Base-by-base conservation (phyloP, 805 yeast genomes). In the Wickerhamia fluorescens region DNA sequence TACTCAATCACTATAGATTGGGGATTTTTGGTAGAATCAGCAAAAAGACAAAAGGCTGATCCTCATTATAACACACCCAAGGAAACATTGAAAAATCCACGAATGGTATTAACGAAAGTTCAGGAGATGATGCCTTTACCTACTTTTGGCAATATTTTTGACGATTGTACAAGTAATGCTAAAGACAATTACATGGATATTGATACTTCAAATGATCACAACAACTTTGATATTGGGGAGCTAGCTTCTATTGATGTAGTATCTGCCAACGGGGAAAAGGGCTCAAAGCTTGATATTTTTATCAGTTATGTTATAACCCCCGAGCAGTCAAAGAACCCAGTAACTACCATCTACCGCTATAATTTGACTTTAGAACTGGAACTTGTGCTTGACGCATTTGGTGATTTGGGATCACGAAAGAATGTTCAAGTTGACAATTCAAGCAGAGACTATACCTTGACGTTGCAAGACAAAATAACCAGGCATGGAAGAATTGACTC, bases 21-120 rank as follows among this genome's bases (percentile, higher is more conserved):
- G 84, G 78, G 77, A 2, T 68, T 56, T 33, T 47, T 73, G 17
- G 49, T 53, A 1, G 65, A 59, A 22, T 62, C 76, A 4, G 72
- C 76, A 6, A 57, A 56, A 25, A 58, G 60, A 19, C 66, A 70
- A 31, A 56, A 60, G 27, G 53, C 57, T 9, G 66, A 61, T 29
- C 75, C 75, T 6, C 66, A 65, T 35, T 71, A 55, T 40, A 65
- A 63, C 35, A 71, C 75, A 1, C 75, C 77, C 1, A 61, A 57
- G 17, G 66, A 60, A 12, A 49, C 50, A 20, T 68, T 59, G 38
- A 56, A 37, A 9, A 44, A 51, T 4, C 79, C 80, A 2, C 45
- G 34, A 4, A 29, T 76, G 19, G 36, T 38, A 0, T 38, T 67
- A 4, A 51, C 37, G n/a, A 60, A 58, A 32, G 25, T 41, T 45